Evolutionary conservation across 169 alveolate genomes (phyloP).

Genomic region (Plasmodium yoelii): DNA sequence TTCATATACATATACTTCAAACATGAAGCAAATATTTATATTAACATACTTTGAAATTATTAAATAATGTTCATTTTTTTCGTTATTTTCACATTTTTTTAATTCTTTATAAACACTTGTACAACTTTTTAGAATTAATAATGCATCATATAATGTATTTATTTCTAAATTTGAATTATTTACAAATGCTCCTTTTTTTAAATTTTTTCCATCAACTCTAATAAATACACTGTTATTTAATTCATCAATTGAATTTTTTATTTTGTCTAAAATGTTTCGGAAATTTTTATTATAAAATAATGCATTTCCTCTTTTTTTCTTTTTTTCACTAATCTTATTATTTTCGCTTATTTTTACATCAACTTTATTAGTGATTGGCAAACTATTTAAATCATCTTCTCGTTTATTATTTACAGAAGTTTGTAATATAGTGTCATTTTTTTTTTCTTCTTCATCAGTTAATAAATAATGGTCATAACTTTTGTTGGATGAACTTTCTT

Average conservation of each 20-base stretch:
- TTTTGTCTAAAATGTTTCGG: conserved; percentile 30
- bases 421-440: not conserved
- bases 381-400: not conserved
- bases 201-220: conserved; percentile 32
- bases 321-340: not conserved
- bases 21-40: conserved; percentile 54
- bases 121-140: conserved; percentile 44
- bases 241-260: conserved; percentile 18
- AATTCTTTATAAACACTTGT: conserved; percentile 49
- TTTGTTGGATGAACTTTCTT: not conserved
- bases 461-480: not conserved
- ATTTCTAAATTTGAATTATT: conserved; percentile 41
- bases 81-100: conserved; percentile 7
- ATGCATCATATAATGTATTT: conserved; percentile 58
- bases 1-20: conserved; percentile 51
- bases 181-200: conserved; percentile 42
- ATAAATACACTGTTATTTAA: conserved; percentile 50
- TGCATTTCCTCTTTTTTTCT: not conserved
- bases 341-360: not conserved
- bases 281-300: conserved; percentile 31
- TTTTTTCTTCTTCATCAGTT: not conserved
- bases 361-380: not conserved
- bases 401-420: not conserved
- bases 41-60: conserved; percentile 49
- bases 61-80: conserved; percentile 19